These are phyloP conservation scores for Trypanosoma grayi DNA, from an alignment of 208 protist genomes.

Conservation along the genomic window DNA sequence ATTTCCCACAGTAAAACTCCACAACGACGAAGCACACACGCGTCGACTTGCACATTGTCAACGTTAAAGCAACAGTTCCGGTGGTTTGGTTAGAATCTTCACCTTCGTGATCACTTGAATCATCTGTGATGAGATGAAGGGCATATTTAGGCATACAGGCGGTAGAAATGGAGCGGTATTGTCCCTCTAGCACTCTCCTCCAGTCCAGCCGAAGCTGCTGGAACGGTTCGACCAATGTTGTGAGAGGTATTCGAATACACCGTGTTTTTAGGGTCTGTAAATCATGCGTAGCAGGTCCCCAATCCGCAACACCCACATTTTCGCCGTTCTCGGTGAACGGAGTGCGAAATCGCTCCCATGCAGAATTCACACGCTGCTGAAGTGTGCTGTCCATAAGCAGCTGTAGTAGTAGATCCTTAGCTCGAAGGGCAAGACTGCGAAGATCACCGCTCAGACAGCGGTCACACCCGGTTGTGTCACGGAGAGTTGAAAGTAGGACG, in stretches of 20 bases:
- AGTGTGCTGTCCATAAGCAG: conserved; percentile 73
- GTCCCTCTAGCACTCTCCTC: conserved; percentile 1
- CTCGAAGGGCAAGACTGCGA: conserved; percentile 33
- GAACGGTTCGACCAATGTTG: conserved; percentile 9
- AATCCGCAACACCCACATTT: not conserved
- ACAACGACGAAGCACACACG: conserved; percentile 3
- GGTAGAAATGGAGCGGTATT: not conserved
- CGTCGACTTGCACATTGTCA: not conserved
- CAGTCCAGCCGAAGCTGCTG: conserved; percentile 8
- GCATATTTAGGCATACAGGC: conserved; percentile 3
- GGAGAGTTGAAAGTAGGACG: conserved; percentile 46
- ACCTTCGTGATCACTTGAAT: not conserved
- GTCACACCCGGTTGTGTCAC: conserved; percentile 20
- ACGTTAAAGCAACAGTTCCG: not conserved
- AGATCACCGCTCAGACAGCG: conserved; percentile 38
- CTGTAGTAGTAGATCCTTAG: conserved; percentile 50
- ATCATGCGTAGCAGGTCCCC: not conserved
- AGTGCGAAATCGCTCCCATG: conserved; percentile 44
- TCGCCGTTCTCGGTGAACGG: not conserved
- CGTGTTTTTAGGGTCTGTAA: conserved; percentile 10
- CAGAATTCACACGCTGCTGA: conserved; percentile 55
- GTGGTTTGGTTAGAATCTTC: not conserved
- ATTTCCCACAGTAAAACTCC: conserved; percentile 1
- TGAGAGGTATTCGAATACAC: conserved; percentile 1
- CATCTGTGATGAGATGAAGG: conserved; percentile 15